These are phyloP conservation scores for Spergularia azorica DNA, from an alignment of 179 eudicot genomes.

Conservation along the genomic window DNA sequence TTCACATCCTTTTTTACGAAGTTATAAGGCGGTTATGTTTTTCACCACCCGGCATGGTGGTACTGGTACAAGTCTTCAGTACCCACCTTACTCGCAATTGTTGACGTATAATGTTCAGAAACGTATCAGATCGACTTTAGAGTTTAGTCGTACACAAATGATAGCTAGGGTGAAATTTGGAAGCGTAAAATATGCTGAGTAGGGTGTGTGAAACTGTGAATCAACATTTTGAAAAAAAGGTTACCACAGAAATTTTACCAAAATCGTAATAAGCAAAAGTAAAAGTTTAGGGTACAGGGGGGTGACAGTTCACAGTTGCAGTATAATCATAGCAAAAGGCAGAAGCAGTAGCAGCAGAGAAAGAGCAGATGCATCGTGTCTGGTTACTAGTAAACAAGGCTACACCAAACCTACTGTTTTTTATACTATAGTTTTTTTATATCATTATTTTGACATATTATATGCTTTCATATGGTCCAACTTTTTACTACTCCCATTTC, in stretches of 20 bases:
- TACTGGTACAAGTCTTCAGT: too few species aligned
- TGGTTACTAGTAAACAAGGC: constrained; percentile 43
- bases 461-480: constrained; percentile 25
- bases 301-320: constrained; percentile 43
- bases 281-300: constrained; percentile 16
- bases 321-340: constrained; percentile 30
- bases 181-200: too few species aligned
- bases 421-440: background rate
- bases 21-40: too few species aligned
- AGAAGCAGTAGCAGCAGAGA: constrained; percentile 26
- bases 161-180: too few species aligned
- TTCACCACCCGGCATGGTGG: too few species aligned
- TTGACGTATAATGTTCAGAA: too few species aligned
- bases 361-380: constrained; percentile 39
- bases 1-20: too few species aligned
- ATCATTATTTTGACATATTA: background rate
- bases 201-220: too few species aligned
- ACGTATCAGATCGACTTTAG: too few species aligned
- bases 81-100: too few species aligned
- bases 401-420: constrained; percentile 22
- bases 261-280: background rate
- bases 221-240: background rate
- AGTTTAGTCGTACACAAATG: too few species aligned
- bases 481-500: constrained; percentile 19
- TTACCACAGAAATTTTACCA: background rate